These are phyloP conservation scores for Silene latifolia DNA, from an alignment of 148 eudicot genomes.

Conservation along the genomic window DNA sequence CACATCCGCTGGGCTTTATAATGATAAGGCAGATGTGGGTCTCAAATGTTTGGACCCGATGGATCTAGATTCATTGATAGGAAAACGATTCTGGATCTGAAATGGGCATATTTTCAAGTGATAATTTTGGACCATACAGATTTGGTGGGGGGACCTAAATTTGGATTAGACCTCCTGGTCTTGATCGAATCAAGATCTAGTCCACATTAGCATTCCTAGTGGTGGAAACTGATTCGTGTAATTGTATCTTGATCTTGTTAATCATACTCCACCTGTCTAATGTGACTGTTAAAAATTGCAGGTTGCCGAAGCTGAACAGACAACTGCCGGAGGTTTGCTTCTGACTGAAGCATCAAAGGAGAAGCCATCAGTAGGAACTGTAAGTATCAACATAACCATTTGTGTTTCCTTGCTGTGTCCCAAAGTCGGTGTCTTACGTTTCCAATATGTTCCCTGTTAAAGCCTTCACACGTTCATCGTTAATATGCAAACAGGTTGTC, in stretches of 20 bases:
- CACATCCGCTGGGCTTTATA: too few relatives aligned
- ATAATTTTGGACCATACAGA: too few relatives aligned
- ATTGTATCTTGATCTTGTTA: neutral
- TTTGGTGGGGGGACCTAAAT: too few relatives aligned
- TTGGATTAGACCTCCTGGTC: too few relatives aligned
- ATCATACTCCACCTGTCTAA: neutral
- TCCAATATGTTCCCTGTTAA: neutral
- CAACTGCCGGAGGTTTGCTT: conserved; percentile 77
- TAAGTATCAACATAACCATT: conserved; percentile 24
- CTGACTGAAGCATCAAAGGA: conserved; percentile 76
- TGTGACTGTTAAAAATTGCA: conserved; percentile 16
- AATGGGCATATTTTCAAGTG: too few relatives aligned
- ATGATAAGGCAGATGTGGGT: too few relatives aligned
- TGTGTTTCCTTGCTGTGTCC: neutral
- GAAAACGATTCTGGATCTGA: too few relatives aligned
- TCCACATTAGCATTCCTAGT: neutral
- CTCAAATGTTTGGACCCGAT: too few relatives aligned
- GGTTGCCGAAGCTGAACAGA: conserved; percentile 81
- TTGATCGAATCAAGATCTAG: too few relatives aligned
- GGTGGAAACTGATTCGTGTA: neutral
- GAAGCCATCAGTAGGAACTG: conserved; percentile 88
- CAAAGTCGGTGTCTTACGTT: neutral
- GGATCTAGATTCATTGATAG: too few relatives aligned
- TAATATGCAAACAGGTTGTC: conserved; percentile 41
- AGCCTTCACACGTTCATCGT: neutral